Evolutionary conservation across 1,139 yeast genomes (phyloP).

Genomic region (Arxiozyma slooffiae): DNA sequence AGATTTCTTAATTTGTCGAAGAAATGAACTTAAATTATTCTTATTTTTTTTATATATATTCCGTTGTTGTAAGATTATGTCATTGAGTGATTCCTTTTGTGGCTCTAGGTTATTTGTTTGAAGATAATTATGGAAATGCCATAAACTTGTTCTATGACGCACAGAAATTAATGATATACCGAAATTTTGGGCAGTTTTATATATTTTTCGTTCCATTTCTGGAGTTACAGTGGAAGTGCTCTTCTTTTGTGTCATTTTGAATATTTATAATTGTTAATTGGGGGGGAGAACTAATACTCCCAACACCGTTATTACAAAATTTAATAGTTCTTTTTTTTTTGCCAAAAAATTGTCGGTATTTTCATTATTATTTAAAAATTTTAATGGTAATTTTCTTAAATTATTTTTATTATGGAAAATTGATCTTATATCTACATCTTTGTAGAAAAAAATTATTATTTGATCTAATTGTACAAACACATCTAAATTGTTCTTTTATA

Average conservation of each 20-base stretch:
- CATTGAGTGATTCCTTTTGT: too few relatives aligned
- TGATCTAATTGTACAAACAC: conserved; percentile 19
- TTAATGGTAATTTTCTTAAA: conserved; percentile 13
- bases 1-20: neutral
- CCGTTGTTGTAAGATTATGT: too few relatives aligned
- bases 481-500: conserved; percentile 5
- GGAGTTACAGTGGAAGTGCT: conserved; percentile 59
- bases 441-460: conserved; percentile 18
- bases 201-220: conserved; percentile 83
- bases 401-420: conserved; percentile 25
- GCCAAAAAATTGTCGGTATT: neutral
- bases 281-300: conserved; percentile 15
- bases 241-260: neutral
- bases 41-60: too few relatives aligned
- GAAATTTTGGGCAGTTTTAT: conserved; percentile 67
- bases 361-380: too few relatives aligned
- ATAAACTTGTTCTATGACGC: conserved; percentile 82
- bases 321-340: conserved; percentile 3
- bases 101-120: too few relatives aligned
- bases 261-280: conserved; percentile 8
- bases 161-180: conserved; percentile 83
- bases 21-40: neutral
- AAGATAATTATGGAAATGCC: conserved; percentile 83
- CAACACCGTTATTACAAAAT: conserved; percentile 7
- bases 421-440: conserved; percentile 26